Evolutionary conservation across 192 early-diverging fungal species (phyloP), one percentile per base, ranked within the genome.

Genomic region (Phlyctochytrium arcticum): DNA sequence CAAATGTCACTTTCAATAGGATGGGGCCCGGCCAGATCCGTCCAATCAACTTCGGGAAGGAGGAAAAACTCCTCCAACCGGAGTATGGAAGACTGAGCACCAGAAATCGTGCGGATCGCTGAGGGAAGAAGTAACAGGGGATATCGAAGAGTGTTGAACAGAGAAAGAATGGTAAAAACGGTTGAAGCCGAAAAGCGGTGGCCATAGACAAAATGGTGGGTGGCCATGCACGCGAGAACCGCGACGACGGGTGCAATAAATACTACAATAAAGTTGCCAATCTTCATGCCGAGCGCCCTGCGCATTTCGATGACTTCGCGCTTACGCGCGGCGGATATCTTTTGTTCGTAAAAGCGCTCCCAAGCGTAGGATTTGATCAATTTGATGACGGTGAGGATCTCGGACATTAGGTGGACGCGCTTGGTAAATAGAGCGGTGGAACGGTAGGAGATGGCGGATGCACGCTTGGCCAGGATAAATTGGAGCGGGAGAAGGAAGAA

Each of bases 351-450:
- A 47, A 74, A 85, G 4, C 68, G 48, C 54, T 89, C 88, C 88
- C 88, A 89, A 5, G 88, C 84, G 55, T 90, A 89, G 56, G 89
- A 89, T 67, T 89, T 89, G 57, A 89, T 88, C n/a, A 89, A 63
- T 64, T 89, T 89, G 57, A 89, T 89, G 27, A 86, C 83, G 2
- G 88, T 89, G 27, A 89, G 55, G 21, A 89, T 73, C 63, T 89
- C 88, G 0, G 79, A 83, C 81, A 89, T 88, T 27, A 89, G 70
- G 59, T 86, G 82, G n/a, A 89, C 87, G 39, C 88, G 81, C 29
- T 83, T 75, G 6, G 81, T 85, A n/a, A 87, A 80, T n/a, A 79
- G 70, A 7, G 64, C 78, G 33, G 88, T 87, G 4, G 72, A 73
- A 54, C 67, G 67, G 58, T 76, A 75, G 1, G 79, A 71, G 19